Percentiles rank a stretch among this genome's conserved stretches.
Conservation (phyloP, 2,329 filamentous ascomycete genomes). For the Reticulascus tulasneorum region DNA sequence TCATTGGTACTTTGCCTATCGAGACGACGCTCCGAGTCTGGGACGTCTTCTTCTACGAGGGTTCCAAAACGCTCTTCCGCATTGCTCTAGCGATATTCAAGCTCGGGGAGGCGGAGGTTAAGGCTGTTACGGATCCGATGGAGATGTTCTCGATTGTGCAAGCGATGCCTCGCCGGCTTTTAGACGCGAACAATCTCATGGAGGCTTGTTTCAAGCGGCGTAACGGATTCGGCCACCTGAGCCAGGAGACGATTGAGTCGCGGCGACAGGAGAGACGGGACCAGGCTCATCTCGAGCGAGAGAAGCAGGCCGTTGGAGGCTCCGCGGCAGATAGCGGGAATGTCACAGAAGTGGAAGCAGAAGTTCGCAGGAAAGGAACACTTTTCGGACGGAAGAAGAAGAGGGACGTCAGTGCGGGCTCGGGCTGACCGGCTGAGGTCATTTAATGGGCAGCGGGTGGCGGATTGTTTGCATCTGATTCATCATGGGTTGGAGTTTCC, state of each 20-base stretch:
- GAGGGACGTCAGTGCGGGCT: conserved; percentile 24
- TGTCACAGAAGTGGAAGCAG: conserved; percentile 26
- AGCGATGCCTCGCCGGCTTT: conserved; percentile 71
- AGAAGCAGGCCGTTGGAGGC: conserved; percentile 16
- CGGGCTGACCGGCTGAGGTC: conserved; percentile 8
- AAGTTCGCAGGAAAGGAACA: conserved; percentile 36
- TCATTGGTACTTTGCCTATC: conserved; percentile 87
- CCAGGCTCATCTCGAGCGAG: conserved; percentile 40
- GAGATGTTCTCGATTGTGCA: conserved; percentile 96
- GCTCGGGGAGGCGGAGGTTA: conserved; percentile 75
- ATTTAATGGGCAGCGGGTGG: no score
- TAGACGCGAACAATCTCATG: conserved; percentile 79
- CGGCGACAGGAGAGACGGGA: conserved; percentile 65
- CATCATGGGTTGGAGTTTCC: no score
- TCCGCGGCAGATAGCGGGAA: conserved; percentile 24
- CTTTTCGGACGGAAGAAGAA: conserved; percentile 42
- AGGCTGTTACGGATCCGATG: conserved; percentile 77
- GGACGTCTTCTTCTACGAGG: conserved; percentile 96
- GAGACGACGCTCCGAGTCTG: conserved; percentile 89
- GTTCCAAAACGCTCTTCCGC: conserved; percentile 88
- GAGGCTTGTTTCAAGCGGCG: conserved; percentile 78
- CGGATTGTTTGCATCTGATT: no score
- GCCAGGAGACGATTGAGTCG: conserved; percentile 76
- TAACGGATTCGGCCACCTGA: conserved; percentile 77
- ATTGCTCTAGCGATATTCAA: conserved; percentile 92